Base-by-base conservation (phyloP, 768 basidiomycete genomes). In the Hortiboletus campestris region DNA sequence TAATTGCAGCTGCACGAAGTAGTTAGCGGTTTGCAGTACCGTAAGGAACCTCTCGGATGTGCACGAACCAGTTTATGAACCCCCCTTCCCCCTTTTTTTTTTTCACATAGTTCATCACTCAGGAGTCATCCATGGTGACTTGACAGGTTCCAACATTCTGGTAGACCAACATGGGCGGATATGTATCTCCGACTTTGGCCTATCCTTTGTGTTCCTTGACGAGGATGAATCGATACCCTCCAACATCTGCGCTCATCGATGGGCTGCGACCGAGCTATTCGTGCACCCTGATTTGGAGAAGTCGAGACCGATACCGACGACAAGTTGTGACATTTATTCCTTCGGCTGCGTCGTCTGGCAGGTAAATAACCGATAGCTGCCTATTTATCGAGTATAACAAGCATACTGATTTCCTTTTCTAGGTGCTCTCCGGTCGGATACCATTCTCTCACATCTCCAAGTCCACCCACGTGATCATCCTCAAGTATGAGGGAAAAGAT, bases 181-280 rank as follows among this genome's bases (percentile, higher is more conserved):
- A 35, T 61, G 5, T 14, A 61, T 61, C 1, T 57, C 60, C n/a
- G 60, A 61, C 31, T 61, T 61, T 42, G 60, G 59, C 5, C 48
- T 62, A 7, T 52, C 60, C 1, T 49, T 41, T 31, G n/a, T 19
- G 16, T 49, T 41, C 40, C 43, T 25, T 17, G 50, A 61, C 1
- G 20, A 16, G 9, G 38, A 46, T 13, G 42, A 61, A 7, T 61
- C 50, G 1, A 46, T 46, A 25, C 46, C 46, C 11, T 56, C 59
- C 14, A 48, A 20, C 11, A 51, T 61, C 17, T 57, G 60, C 25
- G 39, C 60, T 19, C 20, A 35, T 19, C 49, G 54, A 0, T 61
- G 59, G 60, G 59, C 53, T 17, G 60, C 60, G 1, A 45, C 35
- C 1, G 60, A 61, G 47, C 11, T 61, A 0, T 61, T 61, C 10